Evolutionary conservation across 352 stramenopile species (phyloP), one percentile per base, ranked within the genome.

Genomic region (Pythium brachiatum): DNA sequence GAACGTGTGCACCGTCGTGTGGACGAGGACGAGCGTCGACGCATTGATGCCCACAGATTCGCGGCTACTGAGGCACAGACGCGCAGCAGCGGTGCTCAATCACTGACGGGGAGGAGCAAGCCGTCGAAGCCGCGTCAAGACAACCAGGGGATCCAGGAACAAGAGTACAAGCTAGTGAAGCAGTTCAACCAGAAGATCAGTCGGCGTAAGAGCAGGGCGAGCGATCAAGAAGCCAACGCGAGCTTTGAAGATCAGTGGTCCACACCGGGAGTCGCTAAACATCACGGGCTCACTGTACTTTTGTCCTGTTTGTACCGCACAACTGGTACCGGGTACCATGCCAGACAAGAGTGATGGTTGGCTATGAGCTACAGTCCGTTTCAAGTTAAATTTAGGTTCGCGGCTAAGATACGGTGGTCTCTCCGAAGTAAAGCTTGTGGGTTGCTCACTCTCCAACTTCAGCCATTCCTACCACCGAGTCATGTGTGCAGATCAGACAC

Each of bases 11-110:
- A 57, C 0, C 64, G 50, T 27, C 61, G 46, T 20, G 21, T 53
- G 39, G 59, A 66, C 41, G 64, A 71, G 31, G 54, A 72, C 41
- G 66, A 68, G 36, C 54, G 60, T 0, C n/a, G n/a, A n/a, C n/a
- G n/a, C n/a, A n/a, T n/a, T n/a, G 63, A 57, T 32, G 63, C 57
- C 3, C 31, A 64, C 15, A 53, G 31, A 25, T 27, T 50, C 38
- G 62, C 55, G 1, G 54, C 41, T 0, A 43, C 56, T 12, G 31
- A 62, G 8, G 58, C 36, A 0, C 50, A 63, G 38, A 36, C 55
- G 64, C 62, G n/a, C 57, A 71, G 38, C 53, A 63, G 34, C 57
- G 47, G 34, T 34, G 9, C n/a, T n/a, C n/a, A n/a, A n/a, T n/a
- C n/a, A n/a, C n/a, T n/a, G n/a, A n/a, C n/a, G n/a, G n/a, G n/a